Evolutionary conservation across 257 asterid genomes (phyloP).

Genomic region (Plantago ovata): DNA sequence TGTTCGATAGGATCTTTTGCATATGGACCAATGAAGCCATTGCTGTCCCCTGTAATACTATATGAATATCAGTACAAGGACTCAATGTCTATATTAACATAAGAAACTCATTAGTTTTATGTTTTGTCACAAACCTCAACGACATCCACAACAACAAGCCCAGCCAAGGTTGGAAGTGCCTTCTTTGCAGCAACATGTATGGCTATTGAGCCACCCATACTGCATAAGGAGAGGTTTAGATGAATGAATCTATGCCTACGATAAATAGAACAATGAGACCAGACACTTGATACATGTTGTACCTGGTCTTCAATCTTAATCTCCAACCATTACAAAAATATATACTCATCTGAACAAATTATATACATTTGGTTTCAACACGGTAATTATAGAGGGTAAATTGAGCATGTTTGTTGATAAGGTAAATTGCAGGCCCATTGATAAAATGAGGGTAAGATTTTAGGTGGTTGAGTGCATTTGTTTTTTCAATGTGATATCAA

Average conservation of each 20-base stretch:
- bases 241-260: not conserved
- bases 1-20: conserved; percentile 85
- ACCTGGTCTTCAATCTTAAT: too few relatives aligned
- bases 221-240: conserved; percentile 19
- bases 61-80: conserved; percentile 19
- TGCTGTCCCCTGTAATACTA: conserved; percentile 82
- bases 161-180: conserved; percentile 74
- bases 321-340: too few relatives aligned
- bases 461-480: too few relatives aligned
- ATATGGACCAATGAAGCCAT: conserved; percentile 83
- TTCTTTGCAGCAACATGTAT: conserved; percentile 84
- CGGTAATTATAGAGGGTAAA: too few relatives aligned
- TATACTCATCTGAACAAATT: too few relatives aligned
- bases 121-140: conserved; percentile 66
- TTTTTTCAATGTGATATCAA: too few relatives aligned
- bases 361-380: too few relatives aligned
- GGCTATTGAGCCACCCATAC: conserved; percentile 97
- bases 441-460: too few relatives aligned
- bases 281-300: too few relatives aligned
- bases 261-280: not conserved
- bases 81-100: conserved; percentile 3
- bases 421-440: too few relatives aligned
- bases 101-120: not conserved
- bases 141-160: conserved; percentile 89
- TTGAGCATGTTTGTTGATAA: too few relatives aligned